Percentiles rank a stretch among this genome's conserved stretches.
Evolutionary conservation across 1,284 basidiomycete species (phyloP).

Genomic region (Neolentinus lepideus): DNA sequence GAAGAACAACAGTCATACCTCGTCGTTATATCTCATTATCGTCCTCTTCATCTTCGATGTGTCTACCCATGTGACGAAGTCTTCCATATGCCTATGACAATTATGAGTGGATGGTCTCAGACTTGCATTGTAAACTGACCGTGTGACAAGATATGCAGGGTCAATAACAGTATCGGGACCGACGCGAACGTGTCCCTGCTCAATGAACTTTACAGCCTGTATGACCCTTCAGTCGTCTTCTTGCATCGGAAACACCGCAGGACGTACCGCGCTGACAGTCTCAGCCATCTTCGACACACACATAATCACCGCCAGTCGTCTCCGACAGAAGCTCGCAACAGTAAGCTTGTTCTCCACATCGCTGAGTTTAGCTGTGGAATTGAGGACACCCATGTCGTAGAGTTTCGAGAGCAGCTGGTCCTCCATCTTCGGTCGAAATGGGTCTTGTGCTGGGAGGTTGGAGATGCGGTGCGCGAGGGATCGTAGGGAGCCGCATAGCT

Average conservation of each 20-base stretch:
- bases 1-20: constrained; percentile 44
- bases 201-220: constrained; percentile 94
- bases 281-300: constrained; percentile 94
- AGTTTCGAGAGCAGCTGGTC: constrained; percentile 86
- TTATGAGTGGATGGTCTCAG: constrained; percentile 11
- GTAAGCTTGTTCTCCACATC: constrained; percentile 95
- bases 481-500: constrained; percentile 84
- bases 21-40: constrained; percentile 95
- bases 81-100: constrained; percentile 81
- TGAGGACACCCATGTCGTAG: constrained; percentile 95
- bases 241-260: not conserved
- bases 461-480: constrained; percentile 85
- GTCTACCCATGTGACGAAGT: constrained; percentile 99
- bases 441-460: constrained; percentile 85
- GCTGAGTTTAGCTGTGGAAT: constrained; percentile 74
- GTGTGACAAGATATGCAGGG: constrained; percentile 93
- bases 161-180: constrained; percentile 96
- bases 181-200: constrained; percentile 97
- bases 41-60: constrained; percentile 96
- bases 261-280: constrained; percentile 80
- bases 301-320: constrained; percentile 90
- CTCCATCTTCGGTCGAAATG: constrained; percentile 84
- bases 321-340: constrained; percentile 89
- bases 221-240: not conserved
- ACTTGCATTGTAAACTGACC: constrained; percentile 32